phyloP scores from a whole-genome alignment of 306 rosid genomes.

The Quercus wislizeni region DNA sequence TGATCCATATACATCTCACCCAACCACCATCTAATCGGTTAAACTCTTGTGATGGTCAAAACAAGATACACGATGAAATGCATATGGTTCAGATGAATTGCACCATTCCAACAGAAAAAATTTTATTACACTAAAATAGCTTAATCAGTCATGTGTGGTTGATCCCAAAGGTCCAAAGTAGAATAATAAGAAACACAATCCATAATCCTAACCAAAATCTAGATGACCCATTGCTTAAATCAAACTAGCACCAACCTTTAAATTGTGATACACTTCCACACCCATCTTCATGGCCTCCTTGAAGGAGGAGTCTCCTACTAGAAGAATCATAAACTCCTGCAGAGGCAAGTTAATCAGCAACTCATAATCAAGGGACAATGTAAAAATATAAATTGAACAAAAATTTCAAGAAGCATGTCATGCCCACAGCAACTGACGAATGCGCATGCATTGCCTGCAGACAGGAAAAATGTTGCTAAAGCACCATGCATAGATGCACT shows the following conservation, averaged over 20 bases:
- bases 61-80: not conserved
- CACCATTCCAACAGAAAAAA: not conserved
- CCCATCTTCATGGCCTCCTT: conserved; percentile 99
- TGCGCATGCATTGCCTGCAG: conserved; percentile 91
- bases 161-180: conserved; percentile 10
- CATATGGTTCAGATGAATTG: not conserved
- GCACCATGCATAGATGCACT: not conserved
- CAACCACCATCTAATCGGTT: not conserved
- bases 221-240: not conserved
- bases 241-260: conserved; percentile 57
- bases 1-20: too few relatives aligned
- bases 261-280: conserved; percentile 91
- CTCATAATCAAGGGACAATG: not conserved
- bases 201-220: not conserved
- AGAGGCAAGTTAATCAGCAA: conserved; percentile 16
- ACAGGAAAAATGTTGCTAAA: conserved; percentile 20
- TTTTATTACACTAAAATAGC: not conserved
- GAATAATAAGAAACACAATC: not conserved
- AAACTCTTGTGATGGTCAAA: not conserved
- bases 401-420: conserved; percentile 36
- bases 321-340: conserved; percentile 99
- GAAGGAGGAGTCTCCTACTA: conserved; percentile 89
- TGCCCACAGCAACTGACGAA: conserved; percentile 90
- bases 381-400: not conserved
- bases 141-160: not conserved